Percentiles rank a stretch among this genome's conserved stretches.
Conservation (phyloP, 805 yeast species). For the Zygosaccharomyces bailii region DNA sequence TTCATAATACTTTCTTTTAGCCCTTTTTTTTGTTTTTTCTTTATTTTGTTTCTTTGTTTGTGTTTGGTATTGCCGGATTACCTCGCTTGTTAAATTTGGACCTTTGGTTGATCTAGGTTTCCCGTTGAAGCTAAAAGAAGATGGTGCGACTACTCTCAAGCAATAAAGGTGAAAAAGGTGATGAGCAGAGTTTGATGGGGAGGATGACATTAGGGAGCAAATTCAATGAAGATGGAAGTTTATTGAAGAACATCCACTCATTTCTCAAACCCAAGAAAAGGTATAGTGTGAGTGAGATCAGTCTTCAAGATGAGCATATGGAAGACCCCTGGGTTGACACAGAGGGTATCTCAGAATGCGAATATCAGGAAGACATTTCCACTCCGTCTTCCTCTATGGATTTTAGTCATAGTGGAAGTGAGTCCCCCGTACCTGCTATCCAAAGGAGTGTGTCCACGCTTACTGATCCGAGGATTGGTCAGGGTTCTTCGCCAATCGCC, state of each 20-base stretch:
- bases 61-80: background rate
- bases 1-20: background rate
- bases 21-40: background rate
- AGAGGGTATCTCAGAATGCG: background rate
- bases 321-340: background rate
- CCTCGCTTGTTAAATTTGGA: slow-evolving; percentile 2
- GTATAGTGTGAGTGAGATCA: background rate
- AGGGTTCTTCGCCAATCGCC: background rate
- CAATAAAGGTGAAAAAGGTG: slow-evolving; percentile 12
- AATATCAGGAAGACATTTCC: slow-evolving; percentile 1
- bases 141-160: slow-evolving; percentile 10
- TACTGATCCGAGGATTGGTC: background rate
- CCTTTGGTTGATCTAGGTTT: slow-evolving; percentile 4
- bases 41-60: slow-evolving; percentile 3
- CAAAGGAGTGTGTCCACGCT: slow-evolving; percentile 5
- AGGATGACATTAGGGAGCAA: slow-evolving; percentile 22
- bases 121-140: background rate
- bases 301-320: background rate
- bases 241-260: slow-evolving; percentile 26
- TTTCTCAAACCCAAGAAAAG: slow-evolving; percentile 20
- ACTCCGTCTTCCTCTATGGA: slow-evolving; percentile 2
- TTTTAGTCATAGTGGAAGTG: slow-evolving; percentile 3
- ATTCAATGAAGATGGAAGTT: slow-evolving; percentile 23
- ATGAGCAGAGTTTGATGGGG: slow-evolving; percentile 10
- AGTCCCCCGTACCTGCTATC: slow-evolving; percentile 3